Base-by-base conservation (phyloP, 73 alveolate species). In the Stentor roeselii region DNA sequence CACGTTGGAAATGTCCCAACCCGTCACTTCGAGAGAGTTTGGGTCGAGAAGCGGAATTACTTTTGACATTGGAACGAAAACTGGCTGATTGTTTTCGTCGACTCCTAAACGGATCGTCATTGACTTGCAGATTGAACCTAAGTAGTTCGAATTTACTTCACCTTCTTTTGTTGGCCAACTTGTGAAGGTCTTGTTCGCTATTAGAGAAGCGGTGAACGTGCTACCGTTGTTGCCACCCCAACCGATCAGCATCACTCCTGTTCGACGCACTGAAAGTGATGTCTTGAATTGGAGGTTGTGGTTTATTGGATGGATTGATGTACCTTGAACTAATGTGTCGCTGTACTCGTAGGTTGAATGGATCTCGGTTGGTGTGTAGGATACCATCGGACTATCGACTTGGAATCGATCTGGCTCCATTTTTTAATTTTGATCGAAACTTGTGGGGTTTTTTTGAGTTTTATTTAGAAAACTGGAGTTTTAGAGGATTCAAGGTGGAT, bases 151-250 rank as follows among this genome's bases (percentile, higher is more conserved):
- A 76, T 82, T 76, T 34, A 86, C 87, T 75, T 86, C 88, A 59
- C 98, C 99, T 60, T 93, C 90, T 92, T 92, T 96, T 74, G 98
- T 93, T 75, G 89, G 93, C 99, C 99, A 96, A 37, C 88, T 76
- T 15, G 67, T n/a, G 59, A 84, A 60, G 60, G 77, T 60, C 78
- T 88, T 88, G 76, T 94, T 94, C 60, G 98, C 97, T 42, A 96
- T 84, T 82, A 95, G 82, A 38, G 98, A 98, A 15, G 96, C 98
- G 60, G 95, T 76, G 2, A 76, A 38, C 30, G 99, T 96, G 67
- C 97, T 91, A 30, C 99, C 99, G 74, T 96, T 96, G 86, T 96
- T 96, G 59, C 99, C 99, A 77, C 99, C 99, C 88, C 94, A 87
- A 3, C 99, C 99, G 3, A 95, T 98, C 36, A 96, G 89, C 98